These are phyloP conservation scores for Tulasnella sp. DNA, from an alignment of 768 basidiomycete genomes.

Conservation along the genomic window DNA sequence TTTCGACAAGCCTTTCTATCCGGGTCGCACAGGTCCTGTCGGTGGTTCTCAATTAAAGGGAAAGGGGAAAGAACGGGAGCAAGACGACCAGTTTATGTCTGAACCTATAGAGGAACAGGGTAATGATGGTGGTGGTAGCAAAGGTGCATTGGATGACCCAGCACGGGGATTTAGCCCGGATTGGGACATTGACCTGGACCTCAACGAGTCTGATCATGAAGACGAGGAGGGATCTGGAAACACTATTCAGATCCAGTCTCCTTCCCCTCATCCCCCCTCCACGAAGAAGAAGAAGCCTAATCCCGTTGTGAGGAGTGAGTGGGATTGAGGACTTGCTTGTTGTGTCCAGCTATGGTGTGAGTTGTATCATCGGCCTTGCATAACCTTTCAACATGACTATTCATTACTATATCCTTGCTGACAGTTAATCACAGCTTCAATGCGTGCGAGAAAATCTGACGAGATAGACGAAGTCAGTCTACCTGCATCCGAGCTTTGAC, in stretches of 20 bases:
- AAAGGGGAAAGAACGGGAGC: conserved; percentile 9
- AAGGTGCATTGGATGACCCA: background rate
- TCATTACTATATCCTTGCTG: no score
- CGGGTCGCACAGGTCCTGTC: conserved; percentile 36
- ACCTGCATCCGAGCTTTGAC: background rate
- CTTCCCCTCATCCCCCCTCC: background rate
- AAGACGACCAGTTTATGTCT: background rate
- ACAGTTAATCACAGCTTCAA: conserved; percentile 3
- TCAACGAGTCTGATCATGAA: conserved; percentile 16
- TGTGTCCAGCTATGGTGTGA: no score
- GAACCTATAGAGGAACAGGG: background rate
- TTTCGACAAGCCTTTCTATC: conserved; percentile 69
- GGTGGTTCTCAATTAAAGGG: background rate
- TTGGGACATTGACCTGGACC: conserved; percentile 66
- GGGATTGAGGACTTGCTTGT: no score
- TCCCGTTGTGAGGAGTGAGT: background rate
- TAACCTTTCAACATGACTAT: no score
- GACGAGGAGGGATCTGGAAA: background rate
- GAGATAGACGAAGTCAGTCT: background rate
- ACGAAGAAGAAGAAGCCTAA: conserved; percentile 8
- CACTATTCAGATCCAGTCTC: background rate
- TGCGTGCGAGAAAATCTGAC: conserved; percentile 1
- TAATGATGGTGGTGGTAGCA: background rate
- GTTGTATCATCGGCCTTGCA: no score
- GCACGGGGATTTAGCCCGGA: conserved; percentile 43